phyloP scores from a whole-genome alignment of 148 eudicot species.

The Camellia sinensis region DNA sequence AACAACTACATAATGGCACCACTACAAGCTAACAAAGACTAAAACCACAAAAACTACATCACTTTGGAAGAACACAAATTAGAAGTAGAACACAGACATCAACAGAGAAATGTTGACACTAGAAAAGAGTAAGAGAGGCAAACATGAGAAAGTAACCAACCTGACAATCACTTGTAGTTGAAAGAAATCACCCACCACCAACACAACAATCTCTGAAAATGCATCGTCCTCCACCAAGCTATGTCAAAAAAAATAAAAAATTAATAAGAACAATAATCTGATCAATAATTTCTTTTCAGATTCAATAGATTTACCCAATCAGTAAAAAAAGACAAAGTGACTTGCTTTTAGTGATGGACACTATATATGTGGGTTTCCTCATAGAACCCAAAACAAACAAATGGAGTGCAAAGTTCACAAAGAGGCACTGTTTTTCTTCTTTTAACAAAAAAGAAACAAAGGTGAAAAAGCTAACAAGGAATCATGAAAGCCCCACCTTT shows the following conservation, averaged over 20 bases:
- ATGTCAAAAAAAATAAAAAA: not conserved
- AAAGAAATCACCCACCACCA: not conserved
- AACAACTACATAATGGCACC: not conserved
- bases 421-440: conserved; percentile 8
- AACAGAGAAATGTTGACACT: not conserved
- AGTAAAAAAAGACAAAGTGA: conserved; percentile 10
- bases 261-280: not conserved
- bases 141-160: conserved; percentile 19
- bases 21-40: not conserved
- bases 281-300: not conserved
- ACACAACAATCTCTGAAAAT: not conserved
- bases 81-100: not conserved
- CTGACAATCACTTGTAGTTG: conserved; percentile 20
- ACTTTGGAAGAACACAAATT: not conserved
- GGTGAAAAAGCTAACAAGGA: conserved; percentile 1
- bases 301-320: conserved; percentile 6
- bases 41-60: not conserved
- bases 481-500: conserved; percentile 5
- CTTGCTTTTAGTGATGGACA: conserved; percentile 13
- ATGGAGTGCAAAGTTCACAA: conserved; percentile 15
- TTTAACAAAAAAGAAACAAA: conserved; percentile 5
- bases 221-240: conserved; percentile 18
- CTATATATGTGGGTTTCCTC: conserved; percentile 1
- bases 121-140: not conserved
- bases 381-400: conserved; percentile 45